Evolutionary conservation across 78 protist genomes (phyloP).

Genomic region (Cavenderia fasciculata): DNA sequence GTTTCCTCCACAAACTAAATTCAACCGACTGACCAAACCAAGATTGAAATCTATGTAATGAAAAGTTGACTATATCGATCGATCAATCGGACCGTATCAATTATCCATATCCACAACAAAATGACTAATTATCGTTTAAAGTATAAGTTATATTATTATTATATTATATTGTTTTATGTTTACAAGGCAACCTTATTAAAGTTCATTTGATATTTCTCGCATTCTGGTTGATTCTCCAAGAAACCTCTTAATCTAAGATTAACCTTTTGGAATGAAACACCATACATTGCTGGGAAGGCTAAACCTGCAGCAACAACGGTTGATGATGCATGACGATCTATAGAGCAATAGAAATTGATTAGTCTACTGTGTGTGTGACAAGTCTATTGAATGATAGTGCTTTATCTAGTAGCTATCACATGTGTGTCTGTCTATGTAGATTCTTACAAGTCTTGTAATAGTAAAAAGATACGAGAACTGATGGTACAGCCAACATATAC

Average conservation of each 20-base stretch:
- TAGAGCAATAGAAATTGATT: neutral
- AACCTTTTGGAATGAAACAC: neutral
- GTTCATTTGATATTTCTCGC: slow-evolving; percentile 3
- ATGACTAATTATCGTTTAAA: too few relatives aligned
- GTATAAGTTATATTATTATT: too few relatives aligned
- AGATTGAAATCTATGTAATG: too few relatives aligned
- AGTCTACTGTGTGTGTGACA: neutral
- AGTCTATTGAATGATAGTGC: neutral
- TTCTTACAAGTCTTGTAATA: slow-evolving; percentile 28
- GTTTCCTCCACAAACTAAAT: too few relatives aligned
- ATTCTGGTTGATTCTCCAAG: slow-evolving; percentile 28
- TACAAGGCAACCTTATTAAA: too few relatives aligned
- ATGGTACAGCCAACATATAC: neutral
- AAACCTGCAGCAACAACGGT: slow-evolving; percentile 15
- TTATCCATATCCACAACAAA: too few relatives aligned
- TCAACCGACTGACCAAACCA: too few relatives aligned
- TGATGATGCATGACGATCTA: slow-evolving; percentile 31
- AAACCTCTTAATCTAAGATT: slow-evolving; percentile 32
- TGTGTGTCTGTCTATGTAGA: neutral
- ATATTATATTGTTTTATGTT: too few relatives aligned
- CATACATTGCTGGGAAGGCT: slow-evolving; percentile 14
- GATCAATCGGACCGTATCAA: too few relatives aligned
- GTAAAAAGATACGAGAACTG: neutral
- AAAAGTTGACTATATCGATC: too few relatives aligned
- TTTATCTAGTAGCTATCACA: neutral